Conservation (phyloP, 768 basidiomycete genomes). For the Saitozyma sp. region DNA sequence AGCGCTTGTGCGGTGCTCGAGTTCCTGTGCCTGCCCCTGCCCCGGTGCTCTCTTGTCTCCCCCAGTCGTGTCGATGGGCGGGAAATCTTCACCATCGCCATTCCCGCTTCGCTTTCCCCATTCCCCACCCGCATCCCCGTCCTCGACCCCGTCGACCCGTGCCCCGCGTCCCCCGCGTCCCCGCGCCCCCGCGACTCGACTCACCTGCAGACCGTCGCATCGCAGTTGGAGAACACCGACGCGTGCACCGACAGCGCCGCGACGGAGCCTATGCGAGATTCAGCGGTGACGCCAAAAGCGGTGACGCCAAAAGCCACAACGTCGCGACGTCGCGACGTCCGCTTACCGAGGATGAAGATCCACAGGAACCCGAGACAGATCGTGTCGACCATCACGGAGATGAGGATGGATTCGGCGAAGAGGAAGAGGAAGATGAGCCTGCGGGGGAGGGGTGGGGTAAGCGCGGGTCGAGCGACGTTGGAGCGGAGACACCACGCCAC, state of each 20-base stretch:
- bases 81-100: no score
- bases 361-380: slow-evolving; percentile 65
- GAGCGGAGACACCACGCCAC: no score
- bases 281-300: neutral
- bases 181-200: neutral
- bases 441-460: neutral
- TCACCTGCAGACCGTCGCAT: neutral
- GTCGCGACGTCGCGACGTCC: neutral
- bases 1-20: no score
- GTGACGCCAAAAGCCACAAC: neutral
- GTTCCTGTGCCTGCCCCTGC: no score
- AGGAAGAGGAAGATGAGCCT: slow-evolving; percentile 21
- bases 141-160: neutral
- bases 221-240: neutral
- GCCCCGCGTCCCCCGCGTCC: neutral
- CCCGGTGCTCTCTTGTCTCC: no score
- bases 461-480: no score
- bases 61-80: no score
- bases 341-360: slow-evolving; percentile 56
- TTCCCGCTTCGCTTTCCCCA: no score
- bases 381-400: slow-evolving; percentile 73
- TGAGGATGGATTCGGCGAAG: slow-evolving; percentile 61
- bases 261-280: slow-evolving; percentile 1
- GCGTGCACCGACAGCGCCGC: slow-evolving; percentile 9
- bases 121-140: no score